Conservation (phyloP, 345 rosid genomes). For the Citrus maxima region DNA sequence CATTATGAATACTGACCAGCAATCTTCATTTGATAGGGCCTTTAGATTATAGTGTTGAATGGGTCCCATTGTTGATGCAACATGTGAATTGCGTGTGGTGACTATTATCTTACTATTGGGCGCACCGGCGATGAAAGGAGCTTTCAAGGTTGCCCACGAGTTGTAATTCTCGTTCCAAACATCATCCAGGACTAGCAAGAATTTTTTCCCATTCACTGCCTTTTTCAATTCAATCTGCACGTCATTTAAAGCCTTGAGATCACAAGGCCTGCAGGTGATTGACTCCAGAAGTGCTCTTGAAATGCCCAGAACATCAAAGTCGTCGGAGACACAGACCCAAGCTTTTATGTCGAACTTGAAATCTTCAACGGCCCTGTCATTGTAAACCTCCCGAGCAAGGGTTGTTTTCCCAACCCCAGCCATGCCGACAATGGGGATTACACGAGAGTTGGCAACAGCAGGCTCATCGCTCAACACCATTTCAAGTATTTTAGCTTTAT, state of each 20-base stretch:
- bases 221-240: neutral
- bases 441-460: neutral
- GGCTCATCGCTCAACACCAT: neutral
- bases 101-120: neutral
- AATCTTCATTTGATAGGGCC: constrained; percentile 5
- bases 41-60: neutral
- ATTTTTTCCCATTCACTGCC: neutral
- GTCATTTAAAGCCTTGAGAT: neutral
- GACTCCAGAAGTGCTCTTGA: neutral
- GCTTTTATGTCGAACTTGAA: neutral
- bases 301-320: neutral
- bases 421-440: neutral
- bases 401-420: constrained; percentile 4
- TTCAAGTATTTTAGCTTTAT: neutral
- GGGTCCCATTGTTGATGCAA: neutral
- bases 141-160: neutral
- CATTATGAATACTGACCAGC: neutral
- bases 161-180: too few species aligned
- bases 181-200: too few species aligned
- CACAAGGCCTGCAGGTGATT: neutral
- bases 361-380: neutral
- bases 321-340: neutral
- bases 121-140: neutral
- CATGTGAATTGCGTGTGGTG: neutral
- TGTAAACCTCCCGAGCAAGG: neutral